Evolutionary conservation across 1,284 basidiomycete genomes (phyloP).

Genomic region (Tetrapyrgos nigripes): DNA sequence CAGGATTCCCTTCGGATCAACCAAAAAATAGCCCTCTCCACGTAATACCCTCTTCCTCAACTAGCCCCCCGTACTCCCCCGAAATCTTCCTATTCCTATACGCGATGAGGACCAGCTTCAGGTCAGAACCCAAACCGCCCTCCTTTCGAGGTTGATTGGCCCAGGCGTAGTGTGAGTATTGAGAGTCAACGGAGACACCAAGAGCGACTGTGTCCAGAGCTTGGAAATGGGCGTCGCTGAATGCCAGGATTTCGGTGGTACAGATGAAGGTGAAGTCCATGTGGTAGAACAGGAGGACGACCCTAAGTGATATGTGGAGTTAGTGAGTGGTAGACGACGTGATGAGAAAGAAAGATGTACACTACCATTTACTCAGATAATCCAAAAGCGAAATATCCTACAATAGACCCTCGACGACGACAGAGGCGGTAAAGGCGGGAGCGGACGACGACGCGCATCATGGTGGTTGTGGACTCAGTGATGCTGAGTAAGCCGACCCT

Average conservation of each 20-base stretch:
- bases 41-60: conserved; percentile 86
- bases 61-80: conserved; percentile 82
- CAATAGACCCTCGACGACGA: conserved; percentile 80
- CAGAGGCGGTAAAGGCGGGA: conserved; percentile 77
- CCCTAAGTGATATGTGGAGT: conserved; percentile 49
- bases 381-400: conserved; percentile 76
- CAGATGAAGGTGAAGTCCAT: conserved; percentile 89
- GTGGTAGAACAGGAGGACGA: conserved; percentile 83
- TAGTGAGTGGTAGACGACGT: background rate
- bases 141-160: conserved; percentile 78
- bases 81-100: conserved; percentile 75
- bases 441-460: too few relatives aligned
- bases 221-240: conserved; percentile 86
- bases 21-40: conserved; percentile 89
- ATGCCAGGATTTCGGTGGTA: conserved; percentile 92
- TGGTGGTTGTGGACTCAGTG: too few relatives aligned
- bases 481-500: too few relatives aligned
- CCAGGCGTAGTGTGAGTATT: conserved; percentile 91
- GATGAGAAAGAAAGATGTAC: conserved; percentile 21
- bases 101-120: conserved; percentile 80
- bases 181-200: conserved; percentile 88
- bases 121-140: conserved; percentile 87
- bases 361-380: conserved; percentile 88
- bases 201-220: conserved; percentile 78
- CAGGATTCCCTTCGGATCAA: conserved; percentile 86